Evolutionary conservation across 768 basidiomycete species (phyloP).

Genomic region (Pholiota conissans): DNA sequence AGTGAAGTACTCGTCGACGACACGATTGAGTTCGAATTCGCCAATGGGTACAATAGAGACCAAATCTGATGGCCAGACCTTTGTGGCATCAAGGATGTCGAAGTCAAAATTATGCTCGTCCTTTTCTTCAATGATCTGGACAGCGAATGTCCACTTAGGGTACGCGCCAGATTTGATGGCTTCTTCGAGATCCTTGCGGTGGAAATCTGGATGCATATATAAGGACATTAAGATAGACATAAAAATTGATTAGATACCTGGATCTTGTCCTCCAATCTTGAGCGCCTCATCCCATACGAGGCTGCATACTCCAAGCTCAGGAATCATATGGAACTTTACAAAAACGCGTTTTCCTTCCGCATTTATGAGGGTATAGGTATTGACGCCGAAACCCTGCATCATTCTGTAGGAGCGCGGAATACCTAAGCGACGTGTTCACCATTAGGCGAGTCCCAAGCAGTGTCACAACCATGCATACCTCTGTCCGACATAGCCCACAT

Average conservation of each 20-base stretch:
- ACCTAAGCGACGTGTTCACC: constrained; percentile 32
- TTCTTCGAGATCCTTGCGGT: constrained; percentile 83
- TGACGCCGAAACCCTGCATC: constrained; percentile 91
- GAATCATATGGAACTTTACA: constrained; percentile 87
- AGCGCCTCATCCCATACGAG: constrained; percentile 90
- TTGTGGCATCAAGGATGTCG: constrained; percentile 85
- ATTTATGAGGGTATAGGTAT: constrained; percentile 80
- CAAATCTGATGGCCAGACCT: constrained; percentile 81
- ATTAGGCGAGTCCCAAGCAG: too few species aligned
- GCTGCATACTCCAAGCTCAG: constrained; percentile 81
- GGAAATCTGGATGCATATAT: constrained; percentile 59
- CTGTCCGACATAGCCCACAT: constrained; percentile 90
- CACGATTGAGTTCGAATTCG: constrained; percentile 64
- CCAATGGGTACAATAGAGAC: constrained; percentile 80
- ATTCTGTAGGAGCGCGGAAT: constrained; percentile 85
- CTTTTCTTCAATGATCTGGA: constrained; percentile 70
- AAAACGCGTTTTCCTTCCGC: constrained; percentile 66
- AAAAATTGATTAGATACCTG: constrained; percentile 38
- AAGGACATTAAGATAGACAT: background rate
- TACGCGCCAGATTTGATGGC: constrained; percentile 72
- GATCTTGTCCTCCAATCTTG: constrained; percentile 82
- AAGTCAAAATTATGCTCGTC: constrained; percentile 84
- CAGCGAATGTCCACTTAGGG: constrained; percentile 79
- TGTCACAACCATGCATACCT: constrained; percentile 30
- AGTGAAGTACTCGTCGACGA: constrained; percentile 76